Evolutionary conservation across 2,329 filamentous ascomycete genomes (phyloP), one percentile per base, ranked within the genome.

Genomic region (Nemania serpens): DNA sequence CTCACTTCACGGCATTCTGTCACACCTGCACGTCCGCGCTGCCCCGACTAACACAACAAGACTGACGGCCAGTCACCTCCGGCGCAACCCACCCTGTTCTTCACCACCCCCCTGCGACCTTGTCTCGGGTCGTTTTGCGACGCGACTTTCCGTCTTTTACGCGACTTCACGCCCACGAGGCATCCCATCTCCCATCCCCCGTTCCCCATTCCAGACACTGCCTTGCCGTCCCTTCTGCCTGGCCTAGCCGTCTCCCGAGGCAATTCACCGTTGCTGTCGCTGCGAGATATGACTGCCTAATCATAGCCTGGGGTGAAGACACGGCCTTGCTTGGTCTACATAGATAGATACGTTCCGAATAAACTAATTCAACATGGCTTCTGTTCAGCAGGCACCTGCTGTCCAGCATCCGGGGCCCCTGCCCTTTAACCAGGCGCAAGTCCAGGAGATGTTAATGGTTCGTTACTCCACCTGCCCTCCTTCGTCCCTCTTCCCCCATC

Each of bases 361-460:
- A 37, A n/a, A 56, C 5, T 64, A 53, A 53, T 62, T 56, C 77
- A 83, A 62, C 72, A 96, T 96, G 91, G 88, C 91, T 75, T 93
- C 91, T 65, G 87, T 93, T 72, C 91, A 95, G 79, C 79, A 86
- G 71, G 83, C 87, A 66, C 86, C 88, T 66, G 84, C 85, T 70
- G 84, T 90, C 76, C 86, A 89, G 76, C 84, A 88, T 74, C 84
- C 85, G 66, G 86, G 84, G 69, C 82, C 80, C 61, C 61, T 88
- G 57, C 79, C 82, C 74, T 81, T 93, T 71, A 93, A 86, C 59
- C 89, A 89, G 71, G 88, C 92, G 72, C 87, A 92, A 74, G 84
- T 93, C 43, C 90, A 93, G 76, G 90, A 92, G 71, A 83, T 91
- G 68, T 90, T 83, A 66, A 78, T 81, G 75, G 89, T 91, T 61